Evolutionary conservation across 2,329 filamentous ascomycete genomes (phyloP), one percentile per base, ranked within the genome.

Genomic region (Endoconidiophora laricicola): DNA sequence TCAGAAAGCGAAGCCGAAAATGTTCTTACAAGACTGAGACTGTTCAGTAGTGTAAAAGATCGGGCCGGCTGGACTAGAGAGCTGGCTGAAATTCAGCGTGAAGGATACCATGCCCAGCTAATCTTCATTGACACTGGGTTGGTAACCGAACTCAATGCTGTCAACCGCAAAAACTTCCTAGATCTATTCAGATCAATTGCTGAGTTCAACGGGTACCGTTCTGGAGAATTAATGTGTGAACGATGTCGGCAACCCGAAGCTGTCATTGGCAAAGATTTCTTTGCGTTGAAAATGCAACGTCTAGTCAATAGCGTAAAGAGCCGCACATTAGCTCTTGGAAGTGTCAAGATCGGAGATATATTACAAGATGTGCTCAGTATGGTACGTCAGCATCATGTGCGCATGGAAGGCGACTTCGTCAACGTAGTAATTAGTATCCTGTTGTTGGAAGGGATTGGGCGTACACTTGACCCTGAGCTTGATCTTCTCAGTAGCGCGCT

Each of bases 51-150:
- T 51, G 65, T 65, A 46, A 76, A 78, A 50, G 73, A 90, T 53
- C 72, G 71, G 0, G 63, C 72, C 4, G 78, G 77, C 6, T 98
- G 91, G 91, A 69, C 75, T 40, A 70, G 71, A 0, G 83, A 87
- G 56, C 73, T 98, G 1, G 66, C 71, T 24, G 74, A 83, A 58
- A 80, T 98, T 48, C 87, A 95, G 57, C 68, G 70, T 26, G 90
- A 96, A 61, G 90, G 90, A 0, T 96, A 87, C 66, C 75, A 87
- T 10, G 91, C 91, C 2, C 91, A 98, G 62, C 72, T 98, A 29
- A 86, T 98, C 54, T 96, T 98, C 66, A 95, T 98, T 58, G 91
- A 98, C 62, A 94, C 91, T 0, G 91, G 91, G 1, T 73, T 98
- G 0, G 90, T 96, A 1, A 98, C 91, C 0, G 85, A 96, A 63